Evolutionary conservation across 352 stramenopile species (phyloP).

Genomic region (Elongisporangium prolatum): DNA sequence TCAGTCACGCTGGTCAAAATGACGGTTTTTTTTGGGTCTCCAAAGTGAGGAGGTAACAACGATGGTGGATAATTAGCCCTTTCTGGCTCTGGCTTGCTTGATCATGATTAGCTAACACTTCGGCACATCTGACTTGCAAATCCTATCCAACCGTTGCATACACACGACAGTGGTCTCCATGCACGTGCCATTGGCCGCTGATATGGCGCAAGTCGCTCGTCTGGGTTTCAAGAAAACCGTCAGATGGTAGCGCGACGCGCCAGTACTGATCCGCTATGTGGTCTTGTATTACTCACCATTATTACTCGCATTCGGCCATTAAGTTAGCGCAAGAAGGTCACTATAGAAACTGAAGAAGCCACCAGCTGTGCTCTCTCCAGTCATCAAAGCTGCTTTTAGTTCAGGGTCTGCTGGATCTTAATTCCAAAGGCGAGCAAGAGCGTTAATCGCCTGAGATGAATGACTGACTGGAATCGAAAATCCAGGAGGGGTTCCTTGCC

Average conservation of each 20-base stretch:
- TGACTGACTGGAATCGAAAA: not conserved
- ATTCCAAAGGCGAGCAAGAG: not conserved
- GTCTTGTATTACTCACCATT: not conserved
- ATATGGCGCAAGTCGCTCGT: not conserved
- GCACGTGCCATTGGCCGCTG: not conserved
- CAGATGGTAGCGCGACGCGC: not conserved
- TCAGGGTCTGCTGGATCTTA: not conserved
- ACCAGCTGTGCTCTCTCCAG: not conserved
- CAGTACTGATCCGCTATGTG: not conserved
- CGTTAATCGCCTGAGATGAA: not conserved
- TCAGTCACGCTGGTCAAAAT: not conserved
- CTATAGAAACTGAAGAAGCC: not conserved
- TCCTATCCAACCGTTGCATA: not conserved
- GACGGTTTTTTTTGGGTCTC: not conserved
- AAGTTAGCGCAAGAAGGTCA: not conserved
- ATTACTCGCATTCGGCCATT: not conserved
- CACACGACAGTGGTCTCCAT: not conserved
- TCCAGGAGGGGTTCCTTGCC: not conserved
- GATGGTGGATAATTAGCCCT: not conserved
- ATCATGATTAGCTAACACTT: not conserved
- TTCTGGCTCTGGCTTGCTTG: not conserved
- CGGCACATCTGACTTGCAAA: not conserved
- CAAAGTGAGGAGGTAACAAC: not conserved
- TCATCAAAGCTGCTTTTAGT: not conserved
- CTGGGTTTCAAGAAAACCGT: not conserved